Percentiles rank a stretch among this genome's conserved stretches.
Conservation (phyloP, 2,329 filamentous ascomycete species). For the Cercospora sp. region DNA sequence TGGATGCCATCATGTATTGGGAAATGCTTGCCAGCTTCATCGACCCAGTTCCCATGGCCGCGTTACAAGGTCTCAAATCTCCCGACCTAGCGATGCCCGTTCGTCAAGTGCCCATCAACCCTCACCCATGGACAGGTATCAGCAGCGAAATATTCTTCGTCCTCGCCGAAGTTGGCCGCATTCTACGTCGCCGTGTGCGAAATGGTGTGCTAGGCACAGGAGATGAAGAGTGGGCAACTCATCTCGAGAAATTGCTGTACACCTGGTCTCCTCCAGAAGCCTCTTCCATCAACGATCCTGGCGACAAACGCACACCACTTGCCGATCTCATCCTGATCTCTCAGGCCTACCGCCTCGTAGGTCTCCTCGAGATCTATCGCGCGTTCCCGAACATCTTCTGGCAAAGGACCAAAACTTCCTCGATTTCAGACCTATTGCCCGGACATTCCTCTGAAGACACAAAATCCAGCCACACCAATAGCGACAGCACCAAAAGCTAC, state of each 20-base stretch:
- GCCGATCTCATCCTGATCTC: slow-evolving; percentile 56
- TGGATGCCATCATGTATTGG: slow-evolving; percentile 59
- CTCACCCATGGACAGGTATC: slow-evolving; percentile 54
- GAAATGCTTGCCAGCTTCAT: slow-evolving; percentile 61
- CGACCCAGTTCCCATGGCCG: slow-evolving; percentile 32
- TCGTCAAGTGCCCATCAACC: slow-evolving; percentile 38
- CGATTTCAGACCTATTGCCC: neutral
- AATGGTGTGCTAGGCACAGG: slow-evolving; percentile 21
- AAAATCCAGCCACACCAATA: neutral
- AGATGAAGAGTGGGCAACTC: slow-evolving; percentile 41
- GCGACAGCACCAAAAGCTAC: slow-evolving; percentile 17
- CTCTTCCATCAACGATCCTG: slow-evolving; percentile 52
- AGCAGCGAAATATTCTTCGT: slow-evolving; percentile 48
- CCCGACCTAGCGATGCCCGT: slow-evolving; percentile 27
- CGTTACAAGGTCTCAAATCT: slow-evolving; percentile 42
- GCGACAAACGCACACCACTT: slow-evolving; percentile 54
- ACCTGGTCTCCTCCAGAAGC: slow-evolving; percentile 49
- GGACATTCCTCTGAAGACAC: neutral
- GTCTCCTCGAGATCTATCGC: slow-evolving; percentile 56
- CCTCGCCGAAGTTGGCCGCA: slow-evolving; percentile 49
- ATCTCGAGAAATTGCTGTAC: slow-evolving; percentile 52
- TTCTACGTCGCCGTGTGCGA: slow-evolving; percentile 26
- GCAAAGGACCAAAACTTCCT: neutral
- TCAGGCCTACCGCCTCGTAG: slow-evolving; percentile 55
- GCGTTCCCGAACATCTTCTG: slow-evolving; percentile 47